phyloP scores from a whole-genome alignment of 176 grass and related monocot species.

The Musa beccarii region DNA sequence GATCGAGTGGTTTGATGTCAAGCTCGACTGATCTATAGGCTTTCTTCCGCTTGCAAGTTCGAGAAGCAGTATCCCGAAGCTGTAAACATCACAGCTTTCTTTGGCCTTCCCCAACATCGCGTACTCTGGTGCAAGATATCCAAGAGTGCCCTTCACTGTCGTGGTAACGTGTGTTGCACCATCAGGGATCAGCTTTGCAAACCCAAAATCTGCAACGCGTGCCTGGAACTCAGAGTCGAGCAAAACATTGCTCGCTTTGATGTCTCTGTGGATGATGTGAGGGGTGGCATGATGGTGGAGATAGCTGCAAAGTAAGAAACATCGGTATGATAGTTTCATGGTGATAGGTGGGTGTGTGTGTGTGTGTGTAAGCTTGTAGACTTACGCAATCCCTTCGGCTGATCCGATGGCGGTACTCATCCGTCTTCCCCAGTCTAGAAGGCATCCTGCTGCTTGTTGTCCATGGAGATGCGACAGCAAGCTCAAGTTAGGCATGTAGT shows the following conservation, averaged over 20 bases:
- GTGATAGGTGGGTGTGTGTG: background rate
- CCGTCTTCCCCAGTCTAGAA: slow-evolving; percentile 2
- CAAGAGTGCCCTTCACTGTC: slow-evolving; percentile 8
- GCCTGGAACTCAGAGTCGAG: slow-evolving; percentile 6
- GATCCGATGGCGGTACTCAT: background rate
- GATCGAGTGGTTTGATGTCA: background rate
- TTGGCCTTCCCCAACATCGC: slow-evolving; percentile 13
- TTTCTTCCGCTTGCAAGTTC: slow-evolving; percentile 2
- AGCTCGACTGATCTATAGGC: slow-evolving; percentile 7
- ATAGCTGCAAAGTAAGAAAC: background rate
- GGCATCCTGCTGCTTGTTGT: background rate
- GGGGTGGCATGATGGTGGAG: slow-evolving; percentile 6
- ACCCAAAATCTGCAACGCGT: slow-evolving; percentile 5
- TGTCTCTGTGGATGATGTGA: slow-evolving; percentile 1
- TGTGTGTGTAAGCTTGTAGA: background rate
- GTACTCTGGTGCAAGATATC: slow-evolving; percentile 10
- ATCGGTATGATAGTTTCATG: background rate
- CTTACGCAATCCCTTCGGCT: slow-evolving; percentile 8
- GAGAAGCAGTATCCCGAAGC: background rate
- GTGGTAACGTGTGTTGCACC: slow-evolving; percentile 1
- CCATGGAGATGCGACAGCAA: slow-evolving; percentile 7
- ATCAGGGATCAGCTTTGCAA: slow-evolving; percentile 3
- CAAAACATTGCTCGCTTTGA: slow-evolving; percentile 9
- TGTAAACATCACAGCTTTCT: slow-evolving; percentile 8
- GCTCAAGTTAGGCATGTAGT: slow-evolving; percentile 12